phyloP scores from a whole-genome alignment of 83 land plant species.

The Diphasiastrum complanatum region DNA sequence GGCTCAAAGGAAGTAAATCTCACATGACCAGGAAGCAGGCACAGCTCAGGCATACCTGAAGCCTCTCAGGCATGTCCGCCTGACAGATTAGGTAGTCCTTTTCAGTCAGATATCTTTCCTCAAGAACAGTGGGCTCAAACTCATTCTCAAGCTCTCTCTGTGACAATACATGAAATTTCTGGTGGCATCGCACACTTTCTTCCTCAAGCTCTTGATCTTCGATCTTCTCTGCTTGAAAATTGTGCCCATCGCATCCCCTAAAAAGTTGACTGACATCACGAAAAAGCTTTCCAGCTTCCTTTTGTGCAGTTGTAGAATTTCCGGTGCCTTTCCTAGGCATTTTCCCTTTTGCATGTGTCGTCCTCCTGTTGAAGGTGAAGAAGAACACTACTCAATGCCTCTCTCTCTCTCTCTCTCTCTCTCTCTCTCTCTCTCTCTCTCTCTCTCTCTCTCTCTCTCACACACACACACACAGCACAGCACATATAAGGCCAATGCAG shows the following conservation, averaged over 20 bases:
- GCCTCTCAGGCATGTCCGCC: slow-evolving; percentile 65
- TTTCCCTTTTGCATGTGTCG: slow-evolving; percentile 45
- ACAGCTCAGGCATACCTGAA: slow-evolving; percentile 23
- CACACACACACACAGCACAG: no score
- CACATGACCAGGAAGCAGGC: no score
- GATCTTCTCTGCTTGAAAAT: slow-evolving; percentile 27
- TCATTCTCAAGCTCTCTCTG: slow-evolving; percentile 69
- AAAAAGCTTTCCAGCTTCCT: slow-evolving; percentile 89
- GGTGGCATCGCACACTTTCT: slow-evolving; percentile 28
- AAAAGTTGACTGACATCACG: slow-evolving; percentile 80
- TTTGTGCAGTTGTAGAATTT: slow-evolving; percentile 58
- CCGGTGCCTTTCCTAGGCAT: slow-evolving; percentile 54
- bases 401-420: no score
- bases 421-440: no score
- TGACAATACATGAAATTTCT: slow-evolving; percentile 13
- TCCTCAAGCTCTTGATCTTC: slow-evolving; percentile 34
- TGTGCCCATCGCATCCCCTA: slow-evolving; percentile 44
- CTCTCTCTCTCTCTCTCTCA: no score
- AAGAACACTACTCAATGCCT: no score
- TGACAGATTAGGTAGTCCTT: slow-evolving; percentile 68
- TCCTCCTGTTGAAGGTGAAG: slow-evolving; percentile 27
- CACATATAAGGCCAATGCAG: no score
- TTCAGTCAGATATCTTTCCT: slow-evolving; percentile 77
- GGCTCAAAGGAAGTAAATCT: no score
- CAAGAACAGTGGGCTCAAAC: slow-evolving; percentile 78